Evolutionary conservation across 75 land plant species (phyloP).

Genomic region (Picea sitchensis): DNA sequence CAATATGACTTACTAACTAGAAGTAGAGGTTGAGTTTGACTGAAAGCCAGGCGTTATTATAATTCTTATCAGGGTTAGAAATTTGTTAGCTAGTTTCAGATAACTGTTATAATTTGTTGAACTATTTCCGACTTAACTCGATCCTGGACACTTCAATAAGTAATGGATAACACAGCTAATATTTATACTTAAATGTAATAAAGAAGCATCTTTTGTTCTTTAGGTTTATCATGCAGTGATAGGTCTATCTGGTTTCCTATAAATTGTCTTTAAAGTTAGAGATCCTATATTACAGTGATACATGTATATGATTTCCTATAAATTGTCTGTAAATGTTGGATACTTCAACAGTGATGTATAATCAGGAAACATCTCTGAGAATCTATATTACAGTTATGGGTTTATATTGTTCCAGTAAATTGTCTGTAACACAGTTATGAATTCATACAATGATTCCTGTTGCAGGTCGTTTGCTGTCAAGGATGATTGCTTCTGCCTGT

Average conservation of each 20-base stretch:
- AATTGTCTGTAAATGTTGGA: not conserved
- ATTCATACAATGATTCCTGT: not conserved
- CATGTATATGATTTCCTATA: not conserved
- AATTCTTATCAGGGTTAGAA: not conserved
- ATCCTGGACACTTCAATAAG: not conserved
- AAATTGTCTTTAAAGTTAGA: too few species aligned
- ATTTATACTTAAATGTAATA: too few species aligned
- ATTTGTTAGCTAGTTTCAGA: not conserved
- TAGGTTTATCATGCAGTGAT: not conserved
- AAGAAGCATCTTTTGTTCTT: not conserved
- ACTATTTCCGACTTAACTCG: not conserved
- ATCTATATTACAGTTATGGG: not conserved
- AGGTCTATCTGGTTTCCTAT: too few species aligned
- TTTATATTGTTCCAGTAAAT: not conserved
- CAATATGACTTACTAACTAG: too few species aligned
- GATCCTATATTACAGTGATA: not conserved
- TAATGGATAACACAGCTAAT: too few species aligned
- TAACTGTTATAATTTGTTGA: not conserved
- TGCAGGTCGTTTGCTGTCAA: conserved; percentile 47
- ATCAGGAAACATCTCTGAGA: too few species aligned
- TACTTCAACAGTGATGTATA: not conserved
- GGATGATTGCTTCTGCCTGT: conserved; percentile 77
- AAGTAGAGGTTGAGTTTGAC: too few species aligned
- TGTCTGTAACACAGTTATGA: not conserved
- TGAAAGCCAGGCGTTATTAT: not conserved